These are phyloP conservation scores for Tetrapisispora namnaoensis DNA, from an alignment of 805 yeast species.

Conservation along the genomic window DNA sequence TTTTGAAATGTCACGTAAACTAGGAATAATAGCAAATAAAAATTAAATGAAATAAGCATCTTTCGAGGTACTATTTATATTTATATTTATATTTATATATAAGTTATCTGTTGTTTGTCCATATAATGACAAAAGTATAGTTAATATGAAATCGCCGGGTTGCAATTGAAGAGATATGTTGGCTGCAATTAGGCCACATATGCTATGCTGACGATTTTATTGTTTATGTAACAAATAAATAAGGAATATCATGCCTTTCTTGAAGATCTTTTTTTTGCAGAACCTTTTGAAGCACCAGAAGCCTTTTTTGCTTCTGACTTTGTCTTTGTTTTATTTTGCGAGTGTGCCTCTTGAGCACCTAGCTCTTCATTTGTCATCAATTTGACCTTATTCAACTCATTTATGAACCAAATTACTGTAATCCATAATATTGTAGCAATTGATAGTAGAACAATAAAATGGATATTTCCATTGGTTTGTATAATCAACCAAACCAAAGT, in stretches of 20 bases:
- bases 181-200: no score
- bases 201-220: neutral
- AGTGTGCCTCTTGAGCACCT: neutral
- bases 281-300: neutral
- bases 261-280: neutral
- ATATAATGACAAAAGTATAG: no score
- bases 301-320: neutral
- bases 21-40: no score
- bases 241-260: neutral
- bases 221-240: neutral
- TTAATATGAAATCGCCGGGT: no score
- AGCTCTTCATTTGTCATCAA: slow-evolving; percentile 23
- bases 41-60: no score
- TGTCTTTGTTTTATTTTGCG: neutral
- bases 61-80: no score
- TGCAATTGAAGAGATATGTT: no score
- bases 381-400: slow-evolving; percentile 44
- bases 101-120: no score
- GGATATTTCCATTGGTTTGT: slow-evolving; percentile 54
- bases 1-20: no score
- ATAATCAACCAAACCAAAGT: slow-evolving; percentile 46
- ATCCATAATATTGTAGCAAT: slow-evolving; percentile 64
- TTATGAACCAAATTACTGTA: slow-evolving; percentile 79
- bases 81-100: no score
- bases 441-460: slow-evolving; percentile 45